phyloP scores from a whole-genome alignment of 1,284 basidiomycete genomes.

The Sanguinoderma infundibulare region DNA sequence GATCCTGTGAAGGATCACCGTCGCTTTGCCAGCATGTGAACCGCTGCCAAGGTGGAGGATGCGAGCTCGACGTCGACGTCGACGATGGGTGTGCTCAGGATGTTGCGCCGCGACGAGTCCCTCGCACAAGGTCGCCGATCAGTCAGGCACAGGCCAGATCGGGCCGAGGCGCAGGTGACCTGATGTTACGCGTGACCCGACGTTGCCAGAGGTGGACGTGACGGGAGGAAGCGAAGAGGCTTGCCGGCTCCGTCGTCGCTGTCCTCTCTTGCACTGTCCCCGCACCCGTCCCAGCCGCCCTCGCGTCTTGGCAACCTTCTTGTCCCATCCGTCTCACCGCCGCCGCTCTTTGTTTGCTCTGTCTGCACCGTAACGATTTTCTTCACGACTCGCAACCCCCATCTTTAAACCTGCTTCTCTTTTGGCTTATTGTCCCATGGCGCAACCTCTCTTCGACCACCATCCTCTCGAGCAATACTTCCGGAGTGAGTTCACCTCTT shows the following conservation, averaged over 20 bases:
- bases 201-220: neutral
- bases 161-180: neutral
- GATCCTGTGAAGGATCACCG: constrained; percentile 4
- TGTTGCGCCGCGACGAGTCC: no score
- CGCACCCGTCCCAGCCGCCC: constrained; percentile 2
- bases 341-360: constrained; percentile 24
- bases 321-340: constrained; percentile 22
- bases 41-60: neutral
- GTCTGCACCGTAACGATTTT: constrained; percentile 22
- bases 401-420: constrained; percentile 2
- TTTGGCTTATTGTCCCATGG: constrained; percentile 50
- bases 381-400: constrained; percentile 20
- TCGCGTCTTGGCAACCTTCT: constrained; percentile 16
- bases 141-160: neutral
- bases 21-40: constrained; percentile 5
- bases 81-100: no score
- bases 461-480: constrained; percentile 79
- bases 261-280: constrained; percentile 4
- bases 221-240: no score
- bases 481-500: constrained; percentile 50
- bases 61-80: no score
- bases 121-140: no score
- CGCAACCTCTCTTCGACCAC: constrained; percentile 76
- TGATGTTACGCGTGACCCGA: neutral
- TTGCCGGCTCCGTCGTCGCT: constrained; percentile 1